Percentiles rank a stretch among this genome's conserved stretches.
Conservation (phyloP, 2,329 filamentous ascomycete genomes). For the Macroventuria anomochaeta region DNA sequence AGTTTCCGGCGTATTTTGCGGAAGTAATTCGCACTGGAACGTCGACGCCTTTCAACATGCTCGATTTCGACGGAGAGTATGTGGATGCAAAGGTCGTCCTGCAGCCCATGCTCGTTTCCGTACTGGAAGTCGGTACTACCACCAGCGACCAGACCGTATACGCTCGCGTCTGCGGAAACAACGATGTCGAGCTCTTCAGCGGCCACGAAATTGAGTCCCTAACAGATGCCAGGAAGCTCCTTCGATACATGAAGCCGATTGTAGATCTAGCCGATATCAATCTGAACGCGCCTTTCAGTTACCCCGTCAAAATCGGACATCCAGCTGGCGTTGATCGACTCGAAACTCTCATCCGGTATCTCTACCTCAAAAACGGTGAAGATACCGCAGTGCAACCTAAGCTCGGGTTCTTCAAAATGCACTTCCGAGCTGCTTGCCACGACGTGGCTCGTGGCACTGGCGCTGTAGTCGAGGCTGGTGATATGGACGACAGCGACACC, state of each 20-base stretch:
- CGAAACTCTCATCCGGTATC: constrained; percentile 1
- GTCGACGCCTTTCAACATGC: not conserved
- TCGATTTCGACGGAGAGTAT: not conserved
- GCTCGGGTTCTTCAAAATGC: constrained; percentile 1
- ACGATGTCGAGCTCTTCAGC: not conserved
- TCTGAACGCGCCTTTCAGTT: not conserved
- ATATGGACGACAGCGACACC: not conserved
- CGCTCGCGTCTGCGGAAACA: not conserved
- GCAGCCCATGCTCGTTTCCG: not conserved
- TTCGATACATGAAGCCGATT: not conserved
- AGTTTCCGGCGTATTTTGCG: not conserved
- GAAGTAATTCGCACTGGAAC: no score
- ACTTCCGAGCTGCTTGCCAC: constrained; percentile 6
- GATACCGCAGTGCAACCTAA: not conserved
- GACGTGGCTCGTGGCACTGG: not conserved
- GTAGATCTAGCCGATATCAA: not conserved
- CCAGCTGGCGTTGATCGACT: constrained; percentile 1
- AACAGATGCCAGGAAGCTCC: no score
- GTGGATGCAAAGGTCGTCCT: not conserved
- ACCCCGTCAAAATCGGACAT: not conserved
- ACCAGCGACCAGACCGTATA: not conserved
- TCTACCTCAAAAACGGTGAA: not conserved
- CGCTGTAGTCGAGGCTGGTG: not conserved
- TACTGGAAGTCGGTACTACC: not conserved
- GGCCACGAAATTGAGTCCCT: not conserved